phyloP scores from a whole-genome alignment of 805 yeast genomes.

The Metschnikowia borealis region DNA sequence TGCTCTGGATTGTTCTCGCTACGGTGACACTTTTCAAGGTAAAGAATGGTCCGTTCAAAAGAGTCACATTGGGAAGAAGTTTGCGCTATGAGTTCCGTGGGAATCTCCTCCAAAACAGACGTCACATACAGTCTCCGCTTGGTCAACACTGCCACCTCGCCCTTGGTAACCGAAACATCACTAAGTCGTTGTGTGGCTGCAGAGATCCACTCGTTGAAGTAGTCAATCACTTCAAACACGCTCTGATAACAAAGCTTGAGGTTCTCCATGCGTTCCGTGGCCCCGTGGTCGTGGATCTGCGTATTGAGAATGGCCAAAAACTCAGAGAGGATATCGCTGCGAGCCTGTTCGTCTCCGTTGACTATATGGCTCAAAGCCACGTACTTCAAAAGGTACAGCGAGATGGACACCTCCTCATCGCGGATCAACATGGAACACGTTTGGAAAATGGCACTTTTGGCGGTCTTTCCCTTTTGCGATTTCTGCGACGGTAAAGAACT shows the following conservation, averaged over 20 bases:
- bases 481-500: slow-evolving; percentile 10
- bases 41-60: slow-evolving; percentile 81
- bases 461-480: slow-evolving; percentile 9
- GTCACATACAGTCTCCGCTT: slow-evolving; percentile 36
- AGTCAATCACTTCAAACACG: slow-evolving; percentile 76
- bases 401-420: slow-evolving; percentile 65
- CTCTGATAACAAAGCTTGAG: slow-evolving; percentile 65
- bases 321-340: slow-evolving; percentile 52
- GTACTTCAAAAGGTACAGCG: slow-evolving; percentile 74
- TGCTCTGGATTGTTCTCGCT: slow-evolving; percentile 18
- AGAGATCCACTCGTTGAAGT: slow-evolving; percentile 73
- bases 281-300: slow-evolving; percentile 44
- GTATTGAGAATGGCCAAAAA: slow-evolving; percentile 49
- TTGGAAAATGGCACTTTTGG: slow-evolving; percentile 44
- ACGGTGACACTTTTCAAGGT: slow-evolving; percentile 73
- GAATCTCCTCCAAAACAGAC: slow-evolving; percentile 50
- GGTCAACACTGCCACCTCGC: slow-evolving; percentile 20
- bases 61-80: slow-evolving; percentile 81
- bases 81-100: slow-evolving; percentile 67
- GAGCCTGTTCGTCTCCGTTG: slow-evolving; percentile 35
- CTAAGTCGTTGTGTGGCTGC: slow-evolving; percentile 32
- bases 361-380: slow-evolving; percentile 62
- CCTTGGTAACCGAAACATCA: slow-evolving; percentile 18
- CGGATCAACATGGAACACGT: slow-evolving; percentile 62
- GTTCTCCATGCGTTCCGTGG: slow-evolving; percentile 50